Percentiles rank a stretch among this genome's conserved stretches.
Evolutionary conservation across 129 eudicot species (phyloP).

Genomic region (Saussurea involucrata): DNA sequence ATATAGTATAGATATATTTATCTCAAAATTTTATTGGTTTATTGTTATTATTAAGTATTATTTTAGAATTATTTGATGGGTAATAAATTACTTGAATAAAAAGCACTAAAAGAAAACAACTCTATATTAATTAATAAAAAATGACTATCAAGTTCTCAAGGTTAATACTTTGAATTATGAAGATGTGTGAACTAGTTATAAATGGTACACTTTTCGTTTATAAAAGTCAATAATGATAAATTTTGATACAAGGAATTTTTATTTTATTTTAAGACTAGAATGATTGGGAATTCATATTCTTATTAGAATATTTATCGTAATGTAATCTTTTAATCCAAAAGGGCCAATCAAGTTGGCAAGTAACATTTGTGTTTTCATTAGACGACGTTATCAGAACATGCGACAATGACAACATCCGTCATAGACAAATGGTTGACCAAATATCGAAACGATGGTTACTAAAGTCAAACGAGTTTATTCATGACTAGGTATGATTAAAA

Average conservation of each 20-base stretch:
- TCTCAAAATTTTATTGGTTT: not conserved
- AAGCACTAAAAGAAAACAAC: not conserved
- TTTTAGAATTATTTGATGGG: not conserved
- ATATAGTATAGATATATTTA: too few species aligned
- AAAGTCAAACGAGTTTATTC: not conserved
- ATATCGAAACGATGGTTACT: not conserved
- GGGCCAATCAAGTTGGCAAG: not conserved
- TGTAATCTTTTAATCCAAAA: not conserved
- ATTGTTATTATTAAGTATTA: not conserved
- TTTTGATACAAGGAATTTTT: not conserved
- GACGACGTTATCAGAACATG: not conserved
- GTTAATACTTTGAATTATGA: not conserved
- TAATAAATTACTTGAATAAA: not conserved
- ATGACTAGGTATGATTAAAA: too few species aligned
- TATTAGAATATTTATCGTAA: too few species aligned
- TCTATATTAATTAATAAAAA: not conserved
- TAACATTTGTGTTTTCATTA: not conserved
- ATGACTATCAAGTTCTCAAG: not conserved
- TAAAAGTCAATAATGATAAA: not conserved
- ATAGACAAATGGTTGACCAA: not conserved
- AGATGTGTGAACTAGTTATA: not conserved
- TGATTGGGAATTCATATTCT: not conserved
- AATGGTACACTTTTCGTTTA: not conserved
- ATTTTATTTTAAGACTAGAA: too few species aligned
- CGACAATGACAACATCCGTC: not conserved